phyloP scores from a whole-genome alignment of 83 land plant genomes.

The Diphasiastrum complanatum region DNA sequence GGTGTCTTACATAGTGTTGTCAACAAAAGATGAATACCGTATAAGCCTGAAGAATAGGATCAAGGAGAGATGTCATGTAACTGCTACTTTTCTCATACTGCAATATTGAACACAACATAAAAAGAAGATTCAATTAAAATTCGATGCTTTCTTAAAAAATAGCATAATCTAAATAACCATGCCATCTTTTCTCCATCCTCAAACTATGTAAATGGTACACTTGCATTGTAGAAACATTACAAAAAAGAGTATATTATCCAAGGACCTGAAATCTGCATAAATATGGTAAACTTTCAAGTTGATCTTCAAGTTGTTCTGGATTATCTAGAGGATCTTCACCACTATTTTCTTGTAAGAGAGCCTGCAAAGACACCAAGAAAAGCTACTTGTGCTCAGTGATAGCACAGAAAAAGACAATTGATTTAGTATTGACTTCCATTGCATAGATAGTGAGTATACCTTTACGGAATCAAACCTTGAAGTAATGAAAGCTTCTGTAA shows the following conservation, averaged over 20 bases:
- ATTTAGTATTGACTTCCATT: too few species aligned
- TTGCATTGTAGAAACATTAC: too few species aligned
- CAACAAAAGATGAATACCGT: not conserved
- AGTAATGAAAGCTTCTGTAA: slow-evolving; percentile 78
- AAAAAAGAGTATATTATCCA: not conserved
- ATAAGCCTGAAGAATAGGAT: slow-evolving; percentile 67
- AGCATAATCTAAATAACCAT: too few species aligned
- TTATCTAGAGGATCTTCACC: slow-evolving; percentile 88
- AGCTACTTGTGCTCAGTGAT: not conserved
- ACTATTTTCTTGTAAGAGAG: slow-evolving; percentile 59
- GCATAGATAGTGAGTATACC: slow-evolving; percentile 38
- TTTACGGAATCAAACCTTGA: slow-evolving; percentile 86
- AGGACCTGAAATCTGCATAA: slow-evolving; percentile 62
- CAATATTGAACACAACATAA: slow-evolving; percentile 2
- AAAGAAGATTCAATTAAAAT: not conserved
- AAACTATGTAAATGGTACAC: too few species aligned
- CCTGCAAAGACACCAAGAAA: slow-evolving; percentile 33
- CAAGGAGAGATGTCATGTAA: slow-evolving; percentile 65
- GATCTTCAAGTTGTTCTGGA: slow-evolving; percentile 91
- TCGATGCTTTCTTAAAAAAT: too few species aligned
- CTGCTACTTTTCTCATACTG: slow-evolving; percentile 81
- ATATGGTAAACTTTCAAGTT: slow-evolving; percentile 80
- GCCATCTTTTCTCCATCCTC: too few species aligned
- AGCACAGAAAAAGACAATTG: too few species aligned
- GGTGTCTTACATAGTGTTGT: too few species aligned